These are phyloP conservation scores for Gigaspora rosea DNA, from an alignment of 192 early-diverging fungal genomes.

Conservation along the genomic window DNA sequence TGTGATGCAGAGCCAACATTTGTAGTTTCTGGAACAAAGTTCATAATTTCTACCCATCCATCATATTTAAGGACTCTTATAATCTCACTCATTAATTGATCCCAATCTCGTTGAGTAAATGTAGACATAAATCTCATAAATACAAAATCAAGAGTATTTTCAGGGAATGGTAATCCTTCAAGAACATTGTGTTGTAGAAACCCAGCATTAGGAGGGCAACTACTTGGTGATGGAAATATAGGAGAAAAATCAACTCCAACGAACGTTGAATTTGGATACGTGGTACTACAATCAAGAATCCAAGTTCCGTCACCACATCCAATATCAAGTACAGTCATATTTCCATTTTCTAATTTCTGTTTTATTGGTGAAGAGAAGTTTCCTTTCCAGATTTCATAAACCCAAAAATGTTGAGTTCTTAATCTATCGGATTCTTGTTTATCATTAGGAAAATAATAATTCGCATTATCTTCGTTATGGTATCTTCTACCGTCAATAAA, in stretches of 20 bases:
- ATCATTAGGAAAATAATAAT: slow-evolving; percentile 35
- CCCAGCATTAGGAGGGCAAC: neutral
- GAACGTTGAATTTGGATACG: slow-evolving; percentile 41
- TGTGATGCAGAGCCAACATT: neutral
- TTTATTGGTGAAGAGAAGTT: slow-evolving; percentile 13
- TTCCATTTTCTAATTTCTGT: neutral
- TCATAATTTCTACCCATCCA: slow-evolving; percentile 28
- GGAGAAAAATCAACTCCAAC: slow-evolving; percentile 37
- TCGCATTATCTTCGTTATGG: slow-evolving; percentile 25
- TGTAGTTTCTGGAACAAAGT: neutral
- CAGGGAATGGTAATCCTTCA: slow-evolving; percentile 22
- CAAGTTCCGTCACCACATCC: slow-evolving; percentile 41
- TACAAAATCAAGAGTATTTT: slow-evolving; percentile 31
- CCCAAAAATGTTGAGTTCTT: neutral
- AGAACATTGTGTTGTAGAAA: slow-evolving; percentile 26
- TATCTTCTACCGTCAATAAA: slow-evolving; percentile 28
- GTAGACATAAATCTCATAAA: slow-evolving; percentile 24
- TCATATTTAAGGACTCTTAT: slow-evolving; percentile 6
- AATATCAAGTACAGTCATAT: neutral
- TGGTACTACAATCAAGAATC: slow-evolving; percentile 35
- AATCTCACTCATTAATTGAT: neutral
- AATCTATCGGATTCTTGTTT: slow-evolving; percentile 8
- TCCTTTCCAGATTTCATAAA: slow-evolving; percentile 1
- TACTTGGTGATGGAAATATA: slow-evolving; percentile 40
- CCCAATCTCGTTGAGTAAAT: neutral